Base-by-base conservation (phyloP, 495 filamentous ascomycete species). In the Lasiosphaeria miniovina region DNA sequence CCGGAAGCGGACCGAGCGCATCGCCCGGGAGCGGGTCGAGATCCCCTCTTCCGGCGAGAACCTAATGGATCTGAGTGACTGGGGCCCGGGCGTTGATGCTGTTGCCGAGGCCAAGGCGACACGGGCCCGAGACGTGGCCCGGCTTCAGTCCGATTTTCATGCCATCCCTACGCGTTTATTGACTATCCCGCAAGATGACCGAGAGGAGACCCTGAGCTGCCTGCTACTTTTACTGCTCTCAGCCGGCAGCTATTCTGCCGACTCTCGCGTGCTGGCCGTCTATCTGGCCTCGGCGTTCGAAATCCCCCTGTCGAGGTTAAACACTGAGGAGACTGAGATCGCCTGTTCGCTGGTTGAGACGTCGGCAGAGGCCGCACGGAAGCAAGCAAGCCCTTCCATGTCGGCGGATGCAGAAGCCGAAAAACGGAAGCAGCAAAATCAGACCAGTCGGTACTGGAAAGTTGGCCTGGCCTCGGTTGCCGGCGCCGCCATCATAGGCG, bases 381-480 rank as follows among this genome's bases (percentile, higher is more conserved):
- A 67, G 50, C 62, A 63, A 65, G 81, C 81, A 32, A 46, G 3
- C 11, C 12, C 43, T 46, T n/a, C 43, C 43, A 86, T 93, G 74
- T 84, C 86, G 0, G 86, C 85, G 1, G 85, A 89, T 36, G 79
- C 83, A 4, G 89, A 92, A 61, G 84, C 83, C 1, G 77, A 88
- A 67, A 82, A 85, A 61, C 81, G 84, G 57, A 80, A 76, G 24
- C 85, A 90, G 56, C 82, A 89, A 59, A 83, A 84, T 32, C 78
- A 85, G 54, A 65, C 74, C 1, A 72, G 80, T 0, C 75, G 90
- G 32, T 86, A 86, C 60, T 94, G 88, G 90, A 96, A 96, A 65
- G 90, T 96, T 41, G 91, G 91, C 0, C 75, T 96, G 11, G 92
- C 91, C 4, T 87, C 87, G n/a, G 89, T 91, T 0, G 91, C 90